Evolutionary conservation across 2,329 filamentous ascomycete genomes (phyloP), one percentile per base, ranked within the genome.

Genomic region (Colletotrichum phormii): DNA sequence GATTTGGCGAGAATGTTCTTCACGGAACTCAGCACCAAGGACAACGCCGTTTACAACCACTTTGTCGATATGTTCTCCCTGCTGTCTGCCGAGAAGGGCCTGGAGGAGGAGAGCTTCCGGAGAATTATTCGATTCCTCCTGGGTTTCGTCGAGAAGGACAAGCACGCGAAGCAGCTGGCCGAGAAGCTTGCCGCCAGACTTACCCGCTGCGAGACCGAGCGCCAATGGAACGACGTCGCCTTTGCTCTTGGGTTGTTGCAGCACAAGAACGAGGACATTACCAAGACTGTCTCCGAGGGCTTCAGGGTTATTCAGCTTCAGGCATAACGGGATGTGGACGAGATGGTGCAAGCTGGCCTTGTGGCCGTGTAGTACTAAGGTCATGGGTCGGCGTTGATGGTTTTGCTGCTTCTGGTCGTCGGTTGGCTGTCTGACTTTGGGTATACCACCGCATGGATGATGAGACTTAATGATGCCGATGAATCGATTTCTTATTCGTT

Each of bases 31-130:
- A 95, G 95, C 74, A 98, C 95, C 77, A 99, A 99, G 86, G 97
- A 99, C 81, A 99, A 99, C 80, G 97, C 97, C 2, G 95, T 99
- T 2, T 99, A 99, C 83, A 99, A 99, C 81, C 96, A 99, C 84
- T 99, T 99, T 83, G 95, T 99, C 33, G 97, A 99, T 81, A 98
- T 99, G 94, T 99, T 99, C 83, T 96, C 94, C 79, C 85, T 98
- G 75, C 87, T 99, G 59, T 97, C 94, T 71, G 93, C 95, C 0
- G 96, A 97, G 77, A 89, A 90, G 65, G 90, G 87, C 35, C 86
- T 99, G 76, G 92, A 95, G 11, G 96, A 98, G 81, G 95, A 98
- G 77, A 91, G 93, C 29, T 92, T 99, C 83, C 92, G 90, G 81
- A 89, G 94, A 73, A 96, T 99, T 72, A 89, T 99, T 75, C 95